Conservation (phyloP, 176 grass and related monocot genomes). For the Secale cereale region DNA sequence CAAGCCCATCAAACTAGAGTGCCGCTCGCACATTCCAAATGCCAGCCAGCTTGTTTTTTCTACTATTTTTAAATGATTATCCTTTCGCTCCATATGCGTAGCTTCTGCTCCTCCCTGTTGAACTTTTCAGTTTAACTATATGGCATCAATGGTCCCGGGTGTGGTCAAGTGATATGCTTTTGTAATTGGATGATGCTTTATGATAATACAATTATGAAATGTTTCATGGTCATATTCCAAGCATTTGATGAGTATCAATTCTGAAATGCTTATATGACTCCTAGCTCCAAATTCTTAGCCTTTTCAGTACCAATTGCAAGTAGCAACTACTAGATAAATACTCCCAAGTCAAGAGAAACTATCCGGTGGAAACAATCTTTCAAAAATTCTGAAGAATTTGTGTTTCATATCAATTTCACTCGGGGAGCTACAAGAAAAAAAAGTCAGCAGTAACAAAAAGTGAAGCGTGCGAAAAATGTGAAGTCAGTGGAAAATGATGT, state of each 20-base stretch:
- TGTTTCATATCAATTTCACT: neutral
- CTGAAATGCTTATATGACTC: too few species aligned
- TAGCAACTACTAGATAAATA: too few species aligned
- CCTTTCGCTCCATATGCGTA: neutral
- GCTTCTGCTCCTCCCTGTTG: too few species aligned
- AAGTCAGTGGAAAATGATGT: neutral
- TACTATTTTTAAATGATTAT: neutral
- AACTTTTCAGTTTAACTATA: too few species aligned
- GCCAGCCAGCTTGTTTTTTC: too few species aligned
- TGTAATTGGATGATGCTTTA: neutral
- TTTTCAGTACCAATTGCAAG: too few species aligned
- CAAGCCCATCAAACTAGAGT: constrained; percentile 40
- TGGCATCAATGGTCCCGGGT: neutral
- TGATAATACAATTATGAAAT: neutral
- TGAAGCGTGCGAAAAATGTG: neutral
- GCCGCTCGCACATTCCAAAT: constrained; percentile 14
- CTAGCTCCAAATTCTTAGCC: too few species aligned
- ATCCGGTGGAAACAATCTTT: neutral
- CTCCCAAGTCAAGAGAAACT: too few species aligned
- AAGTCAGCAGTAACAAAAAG: neutral
- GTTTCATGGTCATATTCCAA: neutral
- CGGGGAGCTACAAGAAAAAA: neutral
- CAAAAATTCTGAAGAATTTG: neutral
- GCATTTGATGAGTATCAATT: neutral
- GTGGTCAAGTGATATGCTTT: neutral